phyloP scores from a whole-genome alignment of 1,284 basidiomycete genomes.

The Heterobasidion occidentale region DNA sequence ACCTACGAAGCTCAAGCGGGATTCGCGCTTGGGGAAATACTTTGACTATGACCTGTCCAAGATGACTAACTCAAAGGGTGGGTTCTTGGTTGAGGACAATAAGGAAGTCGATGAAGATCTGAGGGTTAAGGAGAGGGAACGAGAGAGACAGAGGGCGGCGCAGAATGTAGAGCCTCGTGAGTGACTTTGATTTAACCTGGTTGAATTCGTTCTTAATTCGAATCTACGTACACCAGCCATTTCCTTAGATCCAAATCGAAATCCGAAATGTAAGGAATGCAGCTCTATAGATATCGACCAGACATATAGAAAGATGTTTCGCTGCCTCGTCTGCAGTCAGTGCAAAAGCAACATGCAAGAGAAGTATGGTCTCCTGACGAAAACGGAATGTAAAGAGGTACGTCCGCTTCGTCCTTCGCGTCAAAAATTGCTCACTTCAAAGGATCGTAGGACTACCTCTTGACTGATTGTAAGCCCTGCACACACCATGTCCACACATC shows the following conservation, averaged over 20 bases:
- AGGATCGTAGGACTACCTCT: constrained; percentile 67
- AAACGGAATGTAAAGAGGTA: constrained; percentile 97
- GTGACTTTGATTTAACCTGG: constrained; percentile 14
- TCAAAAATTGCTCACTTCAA: neutral
- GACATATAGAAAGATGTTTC: constrained; percentile 74
- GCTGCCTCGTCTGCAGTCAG: constrained; percentile 78
- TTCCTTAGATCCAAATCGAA: constrained; percentile 56
- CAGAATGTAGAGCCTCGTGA: constrained; percentile 67
- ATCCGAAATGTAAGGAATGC: constrained; percentile 83
- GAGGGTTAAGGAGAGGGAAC: constrained; percentile 66
- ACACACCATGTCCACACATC: neutral
- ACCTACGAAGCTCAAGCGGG: constrained; percentile 53
- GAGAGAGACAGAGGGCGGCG: constrained; percentile 61
- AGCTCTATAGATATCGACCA: constrained; percentile 80
- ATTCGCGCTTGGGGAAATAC: constrained; percentile 75
- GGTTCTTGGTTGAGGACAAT: constrained; percentile 82
- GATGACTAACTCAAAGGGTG: constrained; percentile 92
- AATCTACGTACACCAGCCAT: constrained; percentile 36
- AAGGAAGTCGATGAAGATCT: constrained; percentile 65
- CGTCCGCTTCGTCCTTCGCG: constrained; percentile 12
- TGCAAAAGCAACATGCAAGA: constrained; percentile 89
- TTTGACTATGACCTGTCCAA: constrained; percentile 97
- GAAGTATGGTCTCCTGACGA: constrained; percentile 91
- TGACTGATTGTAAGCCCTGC: constrained; percentile 69
- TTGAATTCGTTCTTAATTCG: constrained; percentile 7